Evolutionary conservation across 2,329 filamentous ascomycete genomes (phyloP).

Genomic region (Diaporthe sp.): DNA sequence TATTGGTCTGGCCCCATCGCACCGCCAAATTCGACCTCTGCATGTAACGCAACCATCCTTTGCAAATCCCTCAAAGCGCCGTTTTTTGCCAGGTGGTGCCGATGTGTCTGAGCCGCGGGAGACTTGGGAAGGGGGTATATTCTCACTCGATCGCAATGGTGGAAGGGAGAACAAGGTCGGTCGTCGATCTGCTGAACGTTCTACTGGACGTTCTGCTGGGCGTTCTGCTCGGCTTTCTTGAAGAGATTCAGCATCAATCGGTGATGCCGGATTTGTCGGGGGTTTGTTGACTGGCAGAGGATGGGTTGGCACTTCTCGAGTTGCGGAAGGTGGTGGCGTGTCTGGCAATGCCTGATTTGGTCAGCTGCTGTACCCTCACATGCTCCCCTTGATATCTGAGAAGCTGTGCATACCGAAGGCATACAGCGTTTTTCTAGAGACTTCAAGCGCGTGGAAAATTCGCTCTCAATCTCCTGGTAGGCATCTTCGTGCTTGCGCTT

Average conservation of each 20-base stretch:
- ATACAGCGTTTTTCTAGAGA: neutral
- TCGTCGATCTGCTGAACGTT: neutral
- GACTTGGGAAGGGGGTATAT: neutral
- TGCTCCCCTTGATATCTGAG: too few relatives aligned
- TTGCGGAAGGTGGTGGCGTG: neutral
- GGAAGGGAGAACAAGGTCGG: neutral
- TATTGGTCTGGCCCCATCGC: neutral
- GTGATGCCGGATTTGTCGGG: too few relatives aligned
- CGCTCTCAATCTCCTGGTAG: neutral
- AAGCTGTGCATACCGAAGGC: neutral
- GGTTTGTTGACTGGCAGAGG: neutral
- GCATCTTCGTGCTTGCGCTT: conserved; percentile 22
- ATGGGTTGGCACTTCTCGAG: neutral
- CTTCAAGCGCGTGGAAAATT: neutral
- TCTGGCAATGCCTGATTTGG: neutral
- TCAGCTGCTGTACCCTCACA: neutral
- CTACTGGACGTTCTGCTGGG: neutral
- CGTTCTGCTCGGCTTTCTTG: neutral
- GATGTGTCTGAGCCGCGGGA: neutral
- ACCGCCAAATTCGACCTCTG: neutral
- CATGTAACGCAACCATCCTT: neutral
- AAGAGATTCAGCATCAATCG: neutral
- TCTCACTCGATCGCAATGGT: neutral
- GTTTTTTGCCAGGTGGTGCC: neutral
- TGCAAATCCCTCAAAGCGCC: neutral